A percentile compares a stretch with the other conserved stretches of the same genome.
These are phyloP conservation scores for Begonia fuchsioides DNA, from an alignment of 306 rosid species.

Conservation along the genomic window DNA sequence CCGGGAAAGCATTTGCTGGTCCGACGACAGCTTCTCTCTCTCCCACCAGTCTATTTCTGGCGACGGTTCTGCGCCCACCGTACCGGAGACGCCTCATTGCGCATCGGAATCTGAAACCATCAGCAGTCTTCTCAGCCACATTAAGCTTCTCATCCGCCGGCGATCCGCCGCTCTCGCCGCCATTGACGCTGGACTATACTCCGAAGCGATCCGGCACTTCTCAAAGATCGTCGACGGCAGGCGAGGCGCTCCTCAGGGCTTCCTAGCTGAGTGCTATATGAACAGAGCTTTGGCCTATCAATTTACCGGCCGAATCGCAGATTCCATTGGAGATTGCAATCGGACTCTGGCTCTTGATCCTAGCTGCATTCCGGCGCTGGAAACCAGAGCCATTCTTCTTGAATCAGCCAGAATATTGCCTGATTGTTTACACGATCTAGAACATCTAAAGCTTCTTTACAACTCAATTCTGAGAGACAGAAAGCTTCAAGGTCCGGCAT, in stretches of 20 bases:
- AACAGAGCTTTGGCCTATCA: constrained; percentile 56
- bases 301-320: constrained; percentile 62
- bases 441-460: constrained; percentile 78
- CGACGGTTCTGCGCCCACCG: constrained; percentile 12
- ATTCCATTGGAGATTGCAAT: constrained; percentile 82
- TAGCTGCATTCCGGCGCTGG: constrained; percentile 70
- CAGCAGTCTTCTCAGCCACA: constrained; percentile 52
- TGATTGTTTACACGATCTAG: constrained; percentile 75
- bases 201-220: constrained; percentile 93
- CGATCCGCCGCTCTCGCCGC: constrained; percentile 80
- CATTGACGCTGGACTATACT: constrained; percentile 62
- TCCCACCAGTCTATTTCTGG: constrained; percentile 21
- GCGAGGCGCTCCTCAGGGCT: constrained; percentile 77
- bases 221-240: constrained; percentile 86
- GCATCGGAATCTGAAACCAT: constrained; percentile 52
- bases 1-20: constrained; percentile 75
- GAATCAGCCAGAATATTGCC: constrained; percentile 77
- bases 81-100: too few species aligned
- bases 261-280: constrained; percentile 82
- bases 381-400: constrained; percentile 62
- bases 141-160: constrained; percentile 73
- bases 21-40: constrained; percentile 69
- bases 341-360: constrained; percentile 71
- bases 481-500: constrained; percentile 74
- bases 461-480: constrained; percentile 70